A percentile compares a stretch with the other conserved stretches of the same genome.
phyloP scores from a whole-genome alignment of 2,329 filamentous ascomycete species.

The Pyrenochaeta sp. region DNA sequence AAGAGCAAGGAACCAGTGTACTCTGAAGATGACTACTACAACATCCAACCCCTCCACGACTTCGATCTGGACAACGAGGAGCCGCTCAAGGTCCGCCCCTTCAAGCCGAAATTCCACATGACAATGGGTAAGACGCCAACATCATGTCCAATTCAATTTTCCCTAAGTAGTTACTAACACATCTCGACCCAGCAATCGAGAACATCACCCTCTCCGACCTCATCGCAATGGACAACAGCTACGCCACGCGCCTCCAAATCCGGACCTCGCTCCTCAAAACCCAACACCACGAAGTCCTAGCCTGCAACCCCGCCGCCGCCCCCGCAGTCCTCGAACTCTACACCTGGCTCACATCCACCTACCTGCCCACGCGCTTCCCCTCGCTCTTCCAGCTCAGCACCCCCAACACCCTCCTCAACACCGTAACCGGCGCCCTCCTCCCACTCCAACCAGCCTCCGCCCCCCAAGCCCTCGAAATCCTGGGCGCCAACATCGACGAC shows the following conservation, averaged over 20 bases:
- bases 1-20: slow-evolving; percentile 1
- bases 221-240: slow-evolving; percentile 66
- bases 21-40: slow-evolving; percentile 44
- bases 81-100: slow-evolving; percentile 63
- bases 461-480: slow-evolving; percentile 53
- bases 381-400: slow-evolving; percentile 56
- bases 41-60: slow-evolving; percentile 55
- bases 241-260: slow-evolving; percentile 59
- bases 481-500: slow-evolving; percentile 63
- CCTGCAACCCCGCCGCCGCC: slow-evolving; percentile 44
- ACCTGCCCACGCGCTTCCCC: slow-evolving; percentile 66
- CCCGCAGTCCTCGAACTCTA: slow-evolving; percentile 65
- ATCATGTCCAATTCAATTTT: background rate
- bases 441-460: slow-evolving; percentile 49
- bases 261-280: slow-evolving; percentile 57
- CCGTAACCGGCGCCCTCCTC: slow-evolving; percentile 53
- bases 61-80: slow-evolving; percentile 61
- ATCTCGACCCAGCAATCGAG: slow-evolving; percentile 56
- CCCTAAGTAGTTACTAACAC: background rate
- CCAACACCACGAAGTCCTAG: slow-evolving; percentile 52
- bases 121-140: slow-evolving; percentile 63
- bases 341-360: slow-evolving; percentile 60
- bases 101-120: slow-evolving; percentile 68
- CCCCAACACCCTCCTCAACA: slow-evolving; percentile 51
- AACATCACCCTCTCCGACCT: slow-evolving; percentile 62